Conservation (phyloP, 805 yeast species). For the Hanseniaspora lindneri region DNA sequence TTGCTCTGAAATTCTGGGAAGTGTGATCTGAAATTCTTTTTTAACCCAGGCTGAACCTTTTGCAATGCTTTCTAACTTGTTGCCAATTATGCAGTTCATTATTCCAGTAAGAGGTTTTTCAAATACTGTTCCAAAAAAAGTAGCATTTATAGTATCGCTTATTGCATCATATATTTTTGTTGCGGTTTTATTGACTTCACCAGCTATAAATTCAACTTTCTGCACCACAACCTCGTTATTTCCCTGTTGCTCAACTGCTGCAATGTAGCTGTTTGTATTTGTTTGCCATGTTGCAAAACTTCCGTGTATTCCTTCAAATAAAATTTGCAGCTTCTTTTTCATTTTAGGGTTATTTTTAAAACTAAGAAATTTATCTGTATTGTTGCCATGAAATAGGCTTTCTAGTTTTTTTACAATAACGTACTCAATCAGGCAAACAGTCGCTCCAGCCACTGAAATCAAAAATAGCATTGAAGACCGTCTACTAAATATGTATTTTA, state of each 20-base stretch:
- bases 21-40: slow-evolving; percentile 42
- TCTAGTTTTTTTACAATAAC: slow-evolving; percentile 30
- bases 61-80: slow-evolving; percentile 55
- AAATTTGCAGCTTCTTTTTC: not conserved
- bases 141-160: slow-evolving; percentile 43
- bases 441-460: slow-evolving; percentile 46
- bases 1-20: slow-evolving; percentile 37
- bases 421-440: slow-evolving; percentile 44
- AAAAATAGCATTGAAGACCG: slow-evolving; percentile 40
- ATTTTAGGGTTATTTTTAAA: slow-evolving; percentile 4
- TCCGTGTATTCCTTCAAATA: slow-evolving; percentile 21
- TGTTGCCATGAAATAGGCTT: slow-evolving; percentile 16
- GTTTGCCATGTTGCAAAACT: slow-evolving; percentile 40
- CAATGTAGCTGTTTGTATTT: slow-evolving; percentile 45
- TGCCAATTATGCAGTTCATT: slow-evolving; percentile 67
- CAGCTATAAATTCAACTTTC: slow-evolving; percentile 34
- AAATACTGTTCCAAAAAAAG: slow-evolving; percentile 60
- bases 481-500: slow-evolving; percentile 39
- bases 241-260: slow-evolving; percentile 37
- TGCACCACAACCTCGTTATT: slow-evolving; percentile 33
- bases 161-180: slow-evolving; percentile 44
- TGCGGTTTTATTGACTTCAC: slow-evolving; percentile 49
- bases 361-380: slow-evolving; percentile 14
- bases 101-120: slow-evolving; percentile 51
- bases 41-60: slow-evolving; percentile 71